Base-by-base conservation (phyloP, 306 rosid species). In the Erythrophleum fordii region DNA sequence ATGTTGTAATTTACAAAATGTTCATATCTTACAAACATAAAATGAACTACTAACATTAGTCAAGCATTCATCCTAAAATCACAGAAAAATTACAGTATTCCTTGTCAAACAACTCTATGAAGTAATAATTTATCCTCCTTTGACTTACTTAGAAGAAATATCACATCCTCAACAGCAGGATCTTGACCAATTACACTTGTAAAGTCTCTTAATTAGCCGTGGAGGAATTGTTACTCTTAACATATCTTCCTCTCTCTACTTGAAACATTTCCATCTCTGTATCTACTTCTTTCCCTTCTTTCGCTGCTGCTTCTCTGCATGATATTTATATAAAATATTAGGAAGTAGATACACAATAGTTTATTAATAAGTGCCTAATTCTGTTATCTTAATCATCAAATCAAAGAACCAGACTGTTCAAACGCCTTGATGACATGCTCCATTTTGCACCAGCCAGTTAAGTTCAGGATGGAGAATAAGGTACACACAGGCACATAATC, bases 221-320 rank as follows among this genome's bases (percentile, higher is more conserved):
- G 44, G 28, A 48, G 52, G 39, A 35, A 48, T 23, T 34, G 22
- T 56, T 39, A 37, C 48, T 12, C 8, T 12, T 55, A 17, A 44
- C 31, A 52, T 23, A 53, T 11, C 5, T 23, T 71, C 16, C 71
- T 39, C 62, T 39, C 73, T n/a, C 0, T 28, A 14, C 8, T 26
- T 17, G 17, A 59, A 75, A 59, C 11, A 39, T 31, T 56, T 61
- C 59, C 52, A 16, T 11, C 39, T 46, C 45, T 37, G 26, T 74
- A 51, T 49, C 58, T 58, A 79, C 84, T 76, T 86, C 80, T 86
- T 84, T 48, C 82, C 88, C 83, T 86, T 85, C 81, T 89, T 89
- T 18, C 82, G 69, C 60, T 64, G 90, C 85, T 90, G 83, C 88
- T 89, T 90, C 79, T 79, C 95, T 92, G 91, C 18, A 76, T 46